Base-by-base conservation (phyloP, 164 flowering plant genomes). In the Magnolia kwangsiensis region DNA sequence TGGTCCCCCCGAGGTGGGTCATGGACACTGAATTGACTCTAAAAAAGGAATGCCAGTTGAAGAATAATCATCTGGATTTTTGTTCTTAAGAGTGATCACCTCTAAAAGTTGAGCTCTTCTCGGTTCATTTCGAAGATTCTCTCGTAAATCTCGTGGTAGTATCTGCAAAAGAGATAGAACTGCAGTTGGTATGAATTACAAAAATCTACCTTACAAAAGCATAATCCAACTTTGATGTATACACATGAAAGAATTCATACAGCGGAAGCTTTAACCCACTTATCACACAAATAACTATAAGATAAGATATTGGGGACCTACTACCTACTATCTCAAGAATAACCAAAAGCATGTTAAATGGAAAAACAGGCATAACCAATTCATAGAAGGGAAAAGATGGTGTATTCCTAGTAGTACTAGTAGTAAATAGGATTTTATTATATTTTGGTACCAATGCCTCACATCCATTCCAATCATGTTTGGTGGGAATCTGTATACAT, bases 131-230 rank as follows among this genome's bases (percentile, higher is more conserved):
- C 76, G 80, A 71, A 91, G 86, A 67, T 37, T 84, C 19, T 81
- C 80, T 37, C 82, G 87, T 81, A 91, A 81, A 87, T 91, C 91
- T 77, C 2, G 71, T 9, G 95, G 95, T 65, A 89, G 84, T 79
- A 91, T 87, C 92, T 89, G 86, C 51, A 24, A 74, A 77, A 27
- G 19, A 71, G 61, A 69, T 18, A 73, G 50, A 21, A 69, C 4
- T 19, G 20, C 27, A 50, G 18, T 51, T 67, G 29, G 66, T 1
- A 37, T 18, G 18, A 58, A 16, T 50, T 10, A 72, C 69, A 27
- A 72, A 21, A 20, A 19, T 37, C 18, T 11, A 72, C 55, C 18
- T 51, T 29, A 13, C 16, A 55, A 59, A 27, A 19, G 29, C 18
- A 72, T 10, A 19, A 4, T 51, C 7, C 13, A 6, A 13, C 59